Conservation (phyloP, 2,329 filamentous ascomycete genomes). For the Purpureocillium lavendulum region DNA sequence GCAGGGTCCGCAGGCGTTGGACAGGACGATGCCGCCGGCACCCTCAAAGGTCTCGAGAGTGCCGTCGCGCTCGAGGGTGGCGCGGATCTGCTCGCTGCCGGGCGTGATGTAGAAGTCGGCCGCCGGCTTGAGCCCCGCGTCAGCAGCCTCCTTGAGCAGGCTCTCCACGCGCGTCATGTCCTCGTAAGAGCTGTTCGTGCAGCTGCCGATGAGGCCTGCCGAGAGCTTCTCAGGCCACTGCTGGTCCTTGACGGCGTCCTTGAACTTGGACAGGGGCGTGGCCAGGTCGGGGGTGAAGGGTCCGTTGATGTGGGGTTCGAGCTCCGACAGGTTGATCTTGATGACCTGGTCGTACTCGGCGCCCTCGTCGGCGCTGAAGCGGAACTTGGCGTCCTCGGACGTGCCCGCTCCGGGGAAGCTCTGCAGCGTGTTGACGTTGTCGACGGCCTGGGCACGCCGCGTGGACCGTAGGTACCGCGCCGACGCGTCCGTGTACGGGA, state of each 20-base stretch:
- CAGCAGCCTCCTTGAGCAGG: slow-evolving; percentile 82
- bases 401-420: slow-evolving; percentile 36
- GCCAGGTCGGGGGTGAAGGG: slow-evolving; percentile 95
- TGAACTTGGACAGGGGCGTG: slow-evolving; percentile 85
- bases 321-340: slow-evolving; percentile 77
- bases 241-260: slow-evolving; percentile 72
- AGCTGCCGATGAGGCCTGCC: slow-evolving; percentile 91
- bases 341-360: slow-evolving; percentile 88
- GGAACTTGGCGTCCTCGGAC: slow-evolving; percentile 42
- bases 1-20: slow-evolving; percentile 91
- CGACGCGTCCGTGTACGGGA: slow-evolving; percentile 83
- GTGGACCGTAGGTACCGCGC: slow-evolving; percentile 82
- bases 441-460: slow-evolving; percentile 55
- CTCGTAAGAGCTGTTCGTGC: slow-evolving; percentile 97
- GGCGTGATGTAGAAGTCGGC: slow-evolving; percentile 94
- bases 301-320: slow-evolving; percentile 95
- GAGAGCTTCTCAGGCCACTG: slow-evolving; percentile 87
- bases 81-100: slow-evolving; percentile 92
- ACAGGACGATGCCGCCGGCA: slow-evolving; percentile 81
- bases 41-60: slow-evolving; percentile 79
- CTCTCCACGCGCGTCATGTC: slow-evolving; percentile 96
- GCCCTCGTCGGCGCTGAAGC: slow-evolving; percentile 68
- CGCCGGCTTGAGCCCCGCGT: slow-evolving; percentile 83
- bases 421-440: slow-evolving; percentile 54
- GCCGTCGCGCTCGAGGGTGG: slow-evolving; percentile 82